Conservation (phyloP, 2,329 filamentous ascomycete species). For the Pezicula radicicola region DNA sequence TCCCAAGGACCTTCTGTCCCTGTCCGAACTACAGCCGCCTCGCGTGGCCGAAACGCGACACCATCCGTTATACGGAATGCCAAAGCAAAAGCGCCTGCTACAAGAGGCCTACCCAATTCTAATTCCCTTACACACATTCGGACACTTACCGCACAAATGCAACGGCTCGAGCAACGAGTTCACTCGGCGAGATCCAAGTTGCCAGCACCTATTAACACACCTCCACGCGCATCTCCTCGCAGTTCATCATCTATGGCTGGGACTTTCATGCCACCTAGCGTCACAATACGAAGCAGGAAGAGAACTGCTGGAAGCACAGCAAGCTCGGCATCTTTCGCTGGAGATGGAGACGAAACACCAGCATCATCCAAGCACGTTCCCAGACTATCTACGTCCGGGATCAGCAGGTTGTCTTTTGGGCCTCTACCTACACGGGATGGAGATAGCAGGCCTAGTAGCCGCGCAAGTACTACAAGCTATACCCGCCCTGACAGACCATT, state of each 20-base stretch:
- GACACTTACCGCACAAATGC: conserved; percentile 93
- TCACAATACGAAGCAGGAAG: conserved; percentile 68
- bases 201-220: conserved; percentile 74
- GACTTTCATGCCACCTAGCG: conserved; percentile 48
- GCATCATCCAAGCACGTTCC: conserved; percentile 47
- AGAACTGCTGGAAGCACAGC: conserved; percentile 52
- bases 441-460: conserved; percentile 25
- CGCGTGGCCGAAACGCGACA: conserved; percentile 25
- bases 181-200: conserved; percentile 90
- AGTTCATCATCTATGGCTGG: conserved; percentile 35
- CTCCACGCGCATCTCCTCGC: conserved; percentile 78
- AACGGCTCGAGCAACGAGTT: conserved; percentile 89
- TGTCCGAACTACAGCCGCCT: conserved; percentile 11
- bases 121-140: conserved; percentile 89
- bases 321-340: conserved; percentile 22
- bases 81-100: conserved; percentile 38
- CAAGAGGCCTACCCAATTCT: conserved; percentile 45
- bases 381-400: conserved; percentile 58
- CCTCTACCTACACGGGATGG: conserved; percentile 51
- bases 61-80: conserved; percentile 34
- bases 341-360: conserved; percentile 26
- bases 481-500: conserved; percentile 25
- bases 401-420: conserved; percentile 62
- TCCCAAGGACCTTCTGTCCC: conserved; percentile 19
- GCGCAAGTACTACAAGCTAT: conserved; percentile 24